Percentiles rank a stretch among this genome's conserved stretches.
Evolutionary conservation across 805 yeast genomes (phyloP).

Genomic region (Yamadazyma insecticola): DNA sequence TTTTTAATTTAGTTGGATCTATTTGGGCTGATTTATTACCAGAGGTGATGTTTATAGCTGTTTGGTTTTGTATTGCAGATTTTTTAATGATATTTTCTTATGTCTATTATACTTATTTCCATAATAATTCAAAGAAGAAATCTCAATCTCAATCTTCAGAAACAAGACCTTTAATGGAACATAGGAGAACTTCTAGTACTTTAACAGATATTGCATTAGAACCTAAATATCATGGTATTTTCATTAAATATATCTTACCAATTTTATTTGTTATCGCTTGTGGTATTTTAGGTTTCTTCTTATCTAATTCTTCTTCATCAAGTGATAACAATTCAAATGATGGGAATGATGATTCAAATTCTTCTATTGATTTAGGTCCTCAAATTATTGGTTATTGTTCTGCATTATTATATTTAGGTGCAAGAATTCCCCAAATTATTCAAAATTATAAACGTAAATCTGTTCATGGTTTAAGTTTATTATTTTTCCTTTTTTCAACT

Average conservation of each 20-base stretch:
- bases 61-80: conserved; percentile 77
- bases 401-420: conserved; percentile 65
- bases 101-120: conserved; percentile 53
- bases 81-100: conserved; percentile 52
- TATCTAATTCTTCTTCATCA: conserved; percentile 36
- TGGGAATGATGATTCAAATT: conserved; percentile 16
- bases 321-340: conserved; percentile 15
- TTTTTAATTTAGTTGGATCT: conserved; percentile 63
- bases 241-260: conserved; percentile 53
- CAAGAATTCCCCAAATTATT: conserved; percentile 77
- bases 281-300: conserved; percentile 56
- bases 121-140: conserved; percentile 21
- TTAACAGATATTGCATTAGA: conserved; percentile 46
- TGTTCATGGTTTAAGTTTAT: conserved; percentile 79
- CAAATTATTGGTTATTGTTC: conserved; percentile 68
- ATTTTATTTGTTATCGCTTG: conserved; percentile 56
- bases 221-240: conserved; percentile 43
- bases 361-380: conserved; percentile 45
- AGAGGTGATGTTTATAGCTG: conserved; percentile 62
- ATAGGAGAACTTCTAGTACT: conserved; percentile 48
- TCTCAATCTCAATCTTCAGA: conserved; percentile 10
- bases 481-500: conserved; percentile 70
- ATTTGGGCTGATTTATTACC: conserved; percentile 68
- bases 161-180: conserved; percentile 28
- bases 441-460: conserved; percentile 77